Percentiles rank a stretch among this genome's conserved stretches.
Evolutionary conservation across 192 early-diverging fungal species (phyloP).

Genomic region (Coemansia javaensis): DNA sequence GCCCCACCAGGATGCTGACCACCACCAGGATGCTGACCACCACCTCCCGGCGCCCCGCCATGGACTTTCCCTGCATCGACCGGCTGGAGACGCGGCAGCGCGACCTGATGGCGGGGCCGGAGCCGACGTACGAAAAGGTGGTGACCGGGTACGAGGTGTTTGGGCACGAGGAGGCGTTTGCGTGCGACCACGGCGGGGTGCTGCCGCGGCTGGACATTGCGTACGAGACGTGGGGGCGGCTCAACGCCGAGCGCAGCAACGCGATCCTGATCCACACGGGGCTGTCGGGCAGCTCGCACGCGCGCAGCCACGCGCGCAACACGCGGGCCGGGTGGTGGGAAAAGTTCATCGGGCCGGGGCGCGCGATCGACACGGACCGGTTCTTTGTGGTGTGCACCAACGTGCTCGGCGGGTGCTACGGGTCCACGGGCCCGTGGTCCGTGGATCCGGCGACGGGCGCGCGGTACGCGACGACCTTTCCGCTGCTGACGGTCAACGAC

Average conservation of each 20-base stretch:
- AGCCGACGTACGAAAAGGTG: conserved; percentile 77
- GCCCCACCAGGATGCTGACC: too few relatives aligned
- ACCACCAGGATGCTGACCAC: too few relatives aligned
- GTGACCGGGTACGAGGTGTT: conserved; percentile 70
- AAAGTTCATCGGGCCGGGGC: conserved; percentile 89
- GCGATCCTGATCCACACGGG: conserved; percentile 94
- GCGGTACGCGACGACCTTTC: conserved; percentile 86
- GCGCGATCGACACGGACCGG: conserved; percentile 85
- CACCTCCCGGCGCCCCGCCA: too few relatives aligned
- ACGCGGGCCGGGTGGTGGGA: conserved; percentile 92
- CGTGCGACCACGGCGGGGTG: conserved; percentile 76
- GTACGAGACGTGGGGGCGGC: conserved; percentile 94
- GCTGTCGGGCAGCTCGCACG: conserved; percentile 85
- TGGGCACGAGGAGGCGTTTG: conserved; percentile 61
- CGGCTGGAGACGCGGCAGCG: conserved; percentile 55
- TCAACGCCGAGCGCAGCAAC: conserved; percentile 76
- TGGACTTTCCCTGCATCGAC: conserved; percentile 76
- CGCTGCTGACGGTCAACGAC: conserved; percentile 88
- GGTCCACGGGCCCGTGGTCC: conserved; percentile 84
- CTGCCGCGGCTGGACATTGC: conserved; percentile 77
- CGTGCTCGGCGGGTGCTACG: conserved; percentile 94
- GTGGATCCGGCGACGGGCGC: conserved; percentile 69
- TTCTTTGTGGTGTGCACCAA: conserved; percentile 97
- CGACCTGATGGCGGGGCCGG: conserved; percentile 66
- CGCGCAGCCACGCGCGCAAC: conserved; percentile 80